A percentile compares a stretch with the other conserved stretches of the same genome.
Evolutionary conservation across 1,284 basidiomycete genomes (phyloP).

Genomic region (Ceratorhiza oryzae-sativae): DNA sequence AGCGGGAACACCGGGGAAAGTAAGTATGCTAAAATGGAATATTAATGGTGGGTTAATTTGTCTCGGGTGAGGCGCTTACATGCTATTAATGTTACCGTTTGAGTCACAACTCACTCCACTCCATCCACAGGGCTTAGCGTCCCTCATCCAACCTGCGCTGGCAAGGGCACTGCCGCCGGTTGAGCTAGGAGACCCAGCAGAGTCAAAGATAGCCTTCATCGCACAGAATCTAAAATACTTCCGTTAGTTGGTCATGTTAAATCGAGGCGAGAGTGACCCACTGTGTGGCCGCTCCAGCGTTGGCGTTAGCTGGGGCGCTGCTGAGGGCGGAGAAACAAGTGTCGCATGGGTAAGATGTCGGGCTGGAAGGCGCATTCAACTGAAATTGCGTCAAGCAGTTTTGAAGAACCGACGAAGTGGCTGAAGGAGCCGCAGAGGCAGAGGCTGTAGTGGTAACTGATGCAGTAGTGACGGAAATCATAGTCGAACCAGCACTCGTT

Average conservation of each 20-base stretch:
- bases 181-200: constrained; percentile 48
- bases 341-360: constrained; percentile 58
- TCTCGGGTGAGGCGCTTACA: constrained; percentile 52
- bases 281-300: constrained; percentile 33
- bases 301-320: constrained; percentile 42
- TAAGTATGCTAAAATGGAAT: constrained; percentile 52
- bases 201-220: constrained; percentile 59
- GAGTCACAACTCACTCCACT: constrained; percentile 57
- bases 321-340: constrained; percentile 57
- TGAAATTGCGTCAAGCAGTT: constrained; percentile 60
- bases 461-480: constrained; percentile 4
- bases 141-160: constrained; percentile 59
- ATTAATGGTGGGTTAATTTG: background rate
- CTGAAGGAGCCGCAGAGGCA: constrained; percentile 43
- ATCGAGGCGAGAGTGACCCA: background rate
- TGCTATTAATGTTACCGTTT: constrained; percentile 54
- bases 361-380: constrained; percentile 57
- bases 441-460: constrained; percentile 35
- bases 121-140: constrained; percentile 60
- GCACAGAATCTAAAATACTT: constrained; percentile 52
- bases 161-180: constrained; percentile 54
- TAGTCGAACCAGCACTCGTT: constrained; percentile 40
- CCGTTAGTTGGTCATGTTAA: background rate
- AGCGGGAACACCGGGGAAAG: constrained; percentile 59
- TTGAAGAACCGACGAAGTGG: constrained; percentile 54